phyloP scores from a whole-genome alignment of 108 stramenopile species.

The Thalassiosira profunda region DNA sequence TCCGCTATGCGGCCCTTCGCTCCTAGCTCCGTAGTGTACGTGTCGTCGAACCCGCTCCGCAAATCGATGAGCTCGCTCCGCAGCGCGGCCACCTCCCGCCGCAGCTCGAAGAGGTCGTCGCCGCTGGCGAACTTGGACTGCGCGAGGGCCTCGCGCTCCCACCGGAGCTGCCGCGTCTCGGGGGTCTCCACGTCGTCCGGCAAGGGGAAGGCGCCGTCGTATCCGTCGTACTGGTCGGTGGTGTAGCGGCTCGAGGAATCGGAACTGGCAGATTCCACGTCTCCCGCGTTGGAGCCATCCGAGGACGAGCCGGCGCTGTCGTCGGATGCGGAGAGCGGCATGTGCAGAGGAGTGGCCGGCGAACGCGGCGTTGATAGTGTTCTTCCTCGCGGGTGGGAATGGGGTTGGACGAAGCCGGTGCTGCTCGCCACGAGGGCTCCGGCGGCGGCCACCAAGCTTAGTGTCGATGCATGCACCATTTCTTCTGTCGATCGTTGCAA shows the following conservation, averaged over 20 bases:
- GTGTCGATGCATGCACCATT: too few relatives aligned
- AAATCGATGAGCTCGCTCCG: slow-evolving; percentile 10
- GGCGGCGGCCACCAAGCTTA: too few relatives aligned
- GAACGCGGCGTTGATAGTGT: too few relatives aligned
- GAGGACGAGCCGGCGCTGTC: too few relatives aligned
- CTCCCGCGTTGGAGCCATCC: too few relatives aligned
- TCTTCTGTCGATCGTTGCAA: too few relatives aligned
- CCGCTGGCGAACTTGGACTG: slow-evolving; percentile 50
- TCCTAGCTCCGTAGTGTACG: slow-evolving; percentile 1
- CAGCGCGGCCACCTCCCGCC: slow-evolving; percentile 53
- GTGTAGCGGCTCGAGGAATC: not conserved
- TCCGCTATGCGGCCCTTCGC: slow-evolving; percentile 26
- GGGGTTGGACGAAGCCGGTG: too few relatives aligned
- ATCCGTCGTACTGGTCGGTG: not conserved
- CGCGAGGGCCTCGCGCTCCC: slow-evolving; percentile 13
- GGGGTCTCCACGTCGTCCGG: not conserved
- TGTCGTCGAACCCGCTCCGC: not conserved
- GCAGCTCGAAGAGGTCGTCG: slow-evolving; percentile 59
- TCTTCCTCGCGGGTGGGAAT: too few relatives aligned
- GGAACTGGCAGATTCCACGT: too few relatives aligned
- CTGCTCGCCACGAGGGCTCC: too few relatives aligned
- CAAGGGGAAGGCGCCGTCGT: not conserved
- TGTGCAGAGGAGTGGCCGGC: too few relatives aligned
- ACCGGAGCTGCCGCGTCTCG: slow-evolving; percentile 6
- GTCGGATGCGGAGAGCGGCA: too few relatives aligned